Conservation (phyloP, 2,329 filamentous ascomycete genomes). For the Botrytis porri region DNA sequence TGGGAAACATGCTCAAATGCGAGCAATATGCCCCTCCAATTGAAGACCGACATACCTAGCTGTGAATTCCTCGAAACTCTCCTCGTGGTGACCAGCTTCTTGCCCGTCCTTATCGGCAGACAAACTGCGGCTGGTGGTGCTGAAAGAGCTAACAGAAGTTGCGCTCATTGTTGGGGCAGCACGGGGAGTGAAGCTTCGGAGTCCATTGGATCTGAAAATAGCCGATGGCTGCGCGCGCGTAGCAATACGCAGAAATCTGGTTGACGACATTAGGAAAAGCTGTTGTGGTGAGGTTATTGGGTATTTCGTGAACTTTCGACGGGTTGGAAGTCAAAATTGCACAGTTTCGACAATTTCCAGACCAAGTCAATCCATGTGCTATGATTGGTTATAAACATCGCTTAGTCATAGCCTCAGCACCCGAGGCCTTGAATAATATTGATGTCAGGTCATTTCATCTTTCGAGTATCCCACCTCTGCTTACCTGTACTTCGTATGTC, state of each 20-base stretch:
- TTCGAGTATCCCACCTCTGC: not conserved
- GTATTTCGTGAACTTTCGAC: conserved; percentile 19
- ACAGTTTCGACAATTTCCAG: conserved; percentile 18
- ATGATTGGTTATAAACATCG: conserved; percentile 13
- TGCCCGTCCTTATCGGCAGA: conserved; percentile 52
- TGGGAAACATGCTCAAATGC: conserved; percentile 29
- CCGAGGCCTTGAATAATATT: not conserved
- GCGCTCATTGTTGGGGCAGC: conserved; percentile 49
- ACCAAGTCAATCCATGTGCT: not conserved
- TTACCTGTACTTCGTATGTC: not conserved
- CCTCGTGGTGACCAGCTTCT: conserved; percentile 69
- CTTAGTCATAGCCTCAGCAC: conserved; percentile 13
- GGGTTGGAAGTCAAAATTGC: conserved; percentile 19
- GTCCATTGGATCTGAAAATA: conserved; percentile 62
- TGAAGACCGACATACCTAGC: conserved; percentile 66
- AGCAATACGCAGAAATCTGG: conserved; percentile 67
- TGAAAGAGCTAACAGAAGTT: conserved; percentile 55
- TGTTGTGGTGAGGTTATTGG: conserved; percentile 24
- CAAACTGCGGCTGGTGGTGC: conserved; percentile 52
- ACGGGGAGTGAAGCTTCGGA: conserved; percentile 56
- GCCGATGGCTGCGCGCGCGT: conserved; percentile 59
- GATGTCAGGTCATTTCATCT: not conserved
- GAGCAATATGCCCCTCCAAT: conserved; percentile 26
- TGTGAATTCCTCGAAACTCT: conserved; percentile 99
- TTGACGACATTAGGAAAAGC: conserved; percentile 58